These are phyloP conservation scores for Dryas integrifolia DNA, from an alignment of 331 rosid species.

Conservation along the genomic window DNA sequence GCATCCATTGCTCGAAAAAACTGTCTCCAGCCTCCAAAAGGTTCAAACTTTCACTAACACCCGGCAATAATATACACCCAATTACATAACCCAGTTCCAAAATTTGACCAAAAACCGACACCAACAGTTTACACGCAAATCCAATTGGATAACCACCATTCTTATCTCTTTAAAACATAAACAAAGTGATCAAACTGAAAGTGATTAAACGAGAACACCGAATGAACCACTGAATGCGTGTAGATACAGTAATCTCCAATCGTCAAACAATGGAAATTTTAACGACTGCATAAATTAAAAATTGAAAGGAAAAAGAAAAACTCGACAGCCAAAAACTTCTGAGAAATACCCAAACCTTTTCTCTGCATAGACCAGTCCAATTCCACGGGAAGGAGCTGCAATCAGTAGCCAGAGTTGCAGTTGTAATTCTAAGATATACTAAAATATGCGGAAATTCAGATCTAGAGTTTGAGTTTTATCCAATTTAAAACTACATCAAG, in stretches of 20 bases:
- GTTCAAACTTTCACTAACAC: slow-evolving; percentile 13
- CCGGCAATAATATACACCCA: slow-evolving; percentile 22
- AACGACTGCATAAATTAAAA: neutral
- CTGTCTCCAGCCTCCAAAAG: slow-evolving; percentile 24
- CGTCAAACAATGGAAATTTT: slow-evolving; percentile 11
- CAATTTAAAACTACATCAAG: slow-evolving; percentile 20
- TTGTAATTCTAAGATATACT: slow-evolving; percentile 14
- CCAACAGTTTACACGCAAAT: neutral
- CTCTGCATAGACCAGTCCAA: slow-evolving; percentile 8
- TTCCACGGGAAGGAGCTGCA: slow-evolving; percentile 21
- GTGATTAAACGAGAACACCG: slow-evolving; percentile 14
- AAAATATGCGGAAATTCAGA: slow-evolving; percentile 26
- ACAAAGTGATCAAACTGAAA: slow-evolving; percentile 35
- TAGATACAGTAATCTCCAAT: slow-evolving; percentile 20
- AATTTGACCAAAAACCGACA: neutral
- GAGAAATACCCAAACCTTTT: slow-evolving; percentile 19
- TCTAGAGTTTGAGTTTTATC: slow-evolving; percentile 16
- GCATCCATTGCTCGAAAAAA: slow-evolving; percentile 48
- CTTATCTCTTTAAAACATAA: slow-evolving; percentile 20
- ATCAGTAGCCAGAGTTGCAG: slow-evolving; percentile 1
- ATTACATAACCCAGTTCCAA: slow-evolving; percentile 21
- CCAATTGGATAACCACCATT: slow-evolving; percentile 8
- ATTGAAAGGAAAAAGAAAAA: neutral
- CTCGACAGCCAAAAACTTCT: slow-evolving; percentile 1
- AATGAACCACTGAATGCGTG: slow-evolving; percentile 29